Evolutionary conservation across 2,329 filamentous ascomycete species (phyloP), one percentile per base, ranked within the genome.

Genomic region (Fusarium floridanum): DNA sequence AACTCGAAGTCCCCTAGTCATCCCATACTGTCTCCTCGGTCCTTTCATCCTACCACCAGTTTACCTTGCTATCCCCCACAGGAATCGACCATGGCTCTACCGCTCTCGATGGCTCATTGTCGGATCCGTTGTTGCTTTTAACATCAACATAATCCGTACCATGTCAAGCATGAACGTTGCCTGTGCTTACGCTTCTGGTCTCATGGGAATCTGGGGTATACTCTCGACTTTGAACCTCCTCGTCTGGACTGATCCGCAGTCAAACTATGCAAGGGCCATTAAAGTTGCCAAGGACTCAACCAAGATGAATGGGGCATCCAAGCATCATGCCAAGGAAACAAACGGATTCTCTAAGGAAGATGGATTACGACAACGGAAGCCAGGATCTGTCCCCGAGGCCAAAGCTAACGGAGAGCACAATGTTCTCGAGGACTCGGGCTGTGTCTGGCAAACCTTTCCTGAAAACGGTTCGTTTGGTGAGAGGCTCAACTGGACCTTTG

Each of bases 401-500:
- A 61, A 64, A 27, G 32, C 27, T 22, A 55, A 39, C n/a, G 17
- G 27, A n/a, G 56, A 68, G 20, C 36, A 62, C 29, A 39, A 36
- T 9, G 12, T 17, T 14, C 53, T 57, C 0, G 77, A 83, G 20
- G 80, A 82, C 6, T 82, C 83, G 55, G 85, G 89, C 67, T 91
- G 91, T 66, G 86, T 88, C 76, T 92, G 91, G 91, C 87, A 92
- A 78, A 81, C 85, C 1, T 92, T 88, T 72, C 91, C 90, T 0
- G 83, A 84, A 5, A 79, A 87, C 4, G 87, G 81, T 2, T 79
- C 87, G 1, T 86, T 91, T 55, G 61, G 77, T 27, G 80, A 87
- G 45, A 86, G 91, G 12, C 79, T 92, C 9, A 82, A 82, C 72
- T 92, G 91, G 91, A 82, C 86, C 1, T 76, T 85, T 17, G 90